Conservation (phyloP, 805 yeast species). For the Suhomyces prunicola region DNA sequence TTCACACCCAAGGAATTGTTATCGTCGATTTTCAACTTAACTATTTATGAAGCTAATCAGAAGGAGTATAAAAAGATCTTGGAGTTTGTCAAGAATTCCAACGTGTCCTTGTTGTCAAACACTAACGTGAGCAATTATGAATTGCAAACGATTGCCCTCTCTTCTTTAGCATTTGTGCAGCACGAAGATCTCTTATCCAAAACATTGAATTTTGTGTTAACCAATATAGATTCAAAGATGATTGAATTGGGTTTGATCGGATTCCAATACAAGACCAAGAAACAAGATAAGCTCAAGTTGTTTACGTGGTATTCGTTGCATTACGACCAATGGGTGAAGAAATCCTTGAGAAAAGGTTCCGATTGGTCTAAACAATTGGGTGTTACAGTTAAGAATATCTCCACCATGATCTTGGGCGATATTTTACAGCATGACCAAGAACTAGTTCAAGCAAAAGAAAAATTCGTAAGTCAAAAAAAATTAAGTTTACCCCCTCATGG, state of each 20-base stretch:
- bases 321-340: slow-evolving; percentile 51
- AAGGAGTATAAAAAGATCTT: slow-evolving; percentile 61
- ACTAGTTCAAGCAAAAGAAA: slow-evolving; percentile 19
- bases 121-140: slow-evolving; percentile 32
- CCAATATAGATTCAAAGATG: slow-evolving; percentile 52
- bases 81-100: slow-evolving; percentile 50
- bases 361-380: slow-evolving; percentile 46
- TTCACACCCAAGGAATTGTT: slow-evolving; percentile 51
- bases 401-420: slow-evolving; percentile 39
- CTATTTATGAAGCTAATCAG: slow-evolving; percentile 34
- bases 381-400: slow-evolving; percentile 41
- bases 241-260: slow-evolving; percentile 62
- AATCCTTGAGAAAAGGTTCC: slow-evolving; percentile 44
- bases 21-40: slow-evolving; percentile 41
- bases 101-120: slow-evolving; percentile 40
- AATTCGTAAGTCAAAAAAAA: slow-evolving; percentile 31
- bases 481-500: slow-evolving; percentile 37
- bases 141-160: slow-evolving; percentile 54
- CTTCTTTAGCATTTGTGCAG: slow-evolving; percentile 50
- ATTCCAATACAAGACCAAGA: slow-evolving; percentile 34
- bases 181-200: slow-evolving; percentile 47
- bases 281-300: slow-evolving; percentile 29
- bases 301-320: slow-evolving; percentile 59
- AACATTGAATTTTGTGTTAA: slow-evolving; percentile 53
- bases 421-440: slow-evolving; percentile 36